A percentile compares a stretch with the other conserved stretches of the same genome.
phyloP scores from a whole-genome alignment of 2,329 filamentous ascomycete genomes.

The Pseudogymnoascus sp. region DNA sequence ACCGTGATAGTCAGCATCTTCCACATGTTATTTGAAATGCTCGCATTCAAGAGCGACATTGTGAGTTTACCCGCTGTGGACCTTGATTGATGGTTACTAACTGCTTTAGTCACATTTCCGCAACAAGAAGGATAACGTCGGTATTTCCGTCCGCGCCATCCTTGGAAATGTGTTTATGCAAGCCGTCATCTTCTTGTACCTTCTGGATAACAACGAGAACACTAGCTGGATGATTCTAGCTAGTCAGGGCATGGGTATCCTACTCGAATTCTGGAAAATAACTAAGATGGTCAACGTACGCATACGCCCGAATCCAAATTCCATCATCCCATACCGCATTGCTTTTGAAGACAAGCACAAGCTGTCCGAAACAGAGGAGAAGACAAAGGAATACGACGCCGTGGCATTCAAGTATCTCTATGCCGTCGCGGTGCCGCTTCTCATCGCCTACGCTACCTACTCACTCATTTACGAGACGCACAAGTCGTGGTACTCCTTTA shows the following conservation, averaged over 20 bases:
- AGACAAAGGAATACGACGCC: constrained; percentile 96
- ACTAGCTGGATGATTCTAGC: constrained; percentile 99
- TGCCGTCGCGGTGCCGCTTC: constrained; percentile 76
- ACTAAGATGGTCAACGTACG: constrained; percentile 91
- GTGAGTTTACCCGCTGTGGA: constrained; percentile 31
- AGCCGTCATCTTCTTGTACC: constrained; percentile 85
- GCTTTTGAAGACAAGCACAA: constrained; percentile 95
- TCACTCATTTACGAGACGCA: constrained; percentile 86
- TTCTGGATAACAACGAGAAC: constrained; percentile 94
- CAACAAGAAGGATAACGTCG: constrained; percentile 99
- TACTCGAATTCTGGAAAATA: constrained; percentile 84
- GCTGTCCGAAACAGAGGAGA: constrained; percentile 87
- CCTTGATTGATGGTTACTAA: background rate
- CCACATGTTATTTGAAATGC: constrained; percentile 89
- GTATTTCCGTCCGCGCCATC: constrained; percentile 91
- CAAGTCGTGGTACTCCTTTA: constrained; percentile 96
- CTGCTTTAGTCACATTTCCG: constrained; percentile 66
- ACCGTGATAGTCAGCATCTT: constrained; percentile 78
- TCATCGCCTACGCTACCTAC: constrained; percentile 84
- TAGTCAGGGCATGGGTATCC: constrained; percentile 60
- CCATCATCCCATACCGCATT: constrained; percentile 68
- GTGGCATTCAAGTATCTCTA: constrained; percentile 98
- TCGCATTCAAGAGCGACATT: constrained; percentile 96
- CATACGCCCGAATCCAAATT: constrained; percentile 60
- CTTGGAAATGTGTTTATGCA: constrained; percentile 98